Evolutionary conservation across 345 rosid genomes (phyloP), one percentile per base, ranked within the genome.

Genomic region (Nasturtium officinale): DNA sequence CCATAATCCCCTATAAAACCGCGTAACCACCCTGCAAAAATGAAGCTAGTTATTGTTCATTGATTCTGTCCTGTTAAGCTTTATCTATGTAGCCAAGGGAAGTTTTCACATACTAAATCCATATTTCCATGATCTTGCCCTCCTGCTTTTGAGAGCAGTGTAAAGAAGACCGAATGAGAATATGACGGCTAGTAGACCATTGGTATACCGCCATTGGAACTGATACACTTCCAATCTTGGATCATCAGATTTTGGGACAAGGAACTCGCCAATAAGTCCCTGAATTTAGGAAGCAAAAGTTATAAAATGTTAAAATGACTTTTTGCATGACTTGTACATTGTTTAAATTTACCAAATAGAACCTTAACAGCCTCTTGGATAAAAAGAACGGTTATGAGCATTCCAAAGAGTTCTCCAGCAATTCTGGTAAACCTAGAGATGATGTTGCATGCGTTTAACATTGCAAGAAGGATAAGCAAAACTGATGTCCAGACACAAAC

Each of bases 381-480:
- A 85, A 93, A 93, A 37, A 90, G 86, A 76, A 87, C 87, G 38
- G 89, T 75, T 29, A 93, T 90, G 56, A 89, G 61, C 86, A 90
- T 87, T 66, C 98, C 97, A 67, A 93, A 93, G 64, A 87, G 85
- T 65, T 93, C 97, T 8, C 96, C 98, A 9, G 97, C 96, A 51
- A 93, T 58, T 63, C 98, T 82, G 7, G 97, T 93, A 75, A 93
- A 93, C 59, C 88, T 83, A 40, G 85, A 84, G 65, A 93, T 87
- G 66, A 90, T 70, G 64, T 75, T 74, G 75, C 89, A 78, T 35
- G 92, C 94, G 54, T 84, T 85, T 69, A 87, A 75, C 43, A 83
- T 67, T 25, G 94, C 90, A 10, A 90, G 87, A 63, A 86, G 80
- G 48, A 87, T 71, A 23, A 93, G 89, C 79, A 89, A 67, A 57